Conservation (phyloP, 2,329 filamentous ascomycete species). For the Diaporthe nobilis region DNA sequence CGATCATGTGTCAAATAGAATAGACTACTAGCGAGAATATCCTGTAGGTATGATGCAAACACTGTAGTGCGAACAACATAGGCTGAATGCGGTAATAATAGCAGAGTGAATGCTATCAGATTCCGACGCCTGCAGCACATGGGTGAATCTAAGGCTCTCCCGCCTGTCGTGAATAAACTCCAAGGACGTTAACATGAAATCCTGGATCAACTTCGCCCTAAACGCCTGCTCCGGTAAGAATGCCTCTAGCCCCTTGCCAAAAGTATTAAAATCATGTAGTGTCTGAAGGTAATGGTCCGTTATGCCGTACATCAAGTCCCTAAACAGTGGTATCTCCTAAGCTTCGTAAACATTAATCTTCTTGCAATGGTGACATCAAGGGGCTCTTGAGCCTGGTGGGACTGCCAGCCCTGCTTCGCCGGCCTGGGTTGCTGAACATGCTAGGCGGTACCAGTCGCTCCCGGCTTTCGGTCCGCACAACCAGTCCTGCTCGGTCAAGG, state of each 20-base stretch:
- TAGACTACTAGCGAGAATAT: constrained; percentile 25
- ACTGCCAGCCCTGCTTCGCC: constrained; percentile 68
- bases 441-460: constrained; percentile 77
- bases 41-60: neutral
- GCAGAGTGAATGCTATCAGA: constrained; percentile 1
- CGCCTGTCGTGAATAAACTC: constrained; percentile 14
- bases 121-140: neutral
- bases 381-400: constrained; percentile 73
- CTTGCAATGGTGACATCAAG: constrained; percentile 64
- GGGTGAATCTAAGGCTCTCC: constrained; percentile 7
- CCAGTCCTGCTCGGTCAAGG: constrained; percentile 79
- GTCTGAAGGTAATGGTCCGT: constrained; percentile 25
- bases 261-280: constrained; percentile 40
- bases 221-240: constrained; percentile 22
- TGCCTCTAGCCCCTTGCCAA: constrained; percentile 3
- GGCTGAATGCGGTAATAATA: neutral
- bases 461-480: constrained; percentile 86
- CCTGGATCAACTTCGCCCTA: neutral
- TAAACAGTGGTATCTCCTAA: constrained; percentile 33
- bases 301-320: constrained; percentile 36
- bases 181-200: neutral
- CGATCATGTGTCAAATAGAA: constrained; percentile 16
- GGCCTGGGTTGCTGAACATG: constrained; percentile 64
- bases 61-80: neutral
- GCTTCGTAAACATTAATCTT: constrained; percentile 46